Evolutionary conservation across 345 rosid genomes (phyloP).

Genomic region (Ceriops zippeliana): DNA sequence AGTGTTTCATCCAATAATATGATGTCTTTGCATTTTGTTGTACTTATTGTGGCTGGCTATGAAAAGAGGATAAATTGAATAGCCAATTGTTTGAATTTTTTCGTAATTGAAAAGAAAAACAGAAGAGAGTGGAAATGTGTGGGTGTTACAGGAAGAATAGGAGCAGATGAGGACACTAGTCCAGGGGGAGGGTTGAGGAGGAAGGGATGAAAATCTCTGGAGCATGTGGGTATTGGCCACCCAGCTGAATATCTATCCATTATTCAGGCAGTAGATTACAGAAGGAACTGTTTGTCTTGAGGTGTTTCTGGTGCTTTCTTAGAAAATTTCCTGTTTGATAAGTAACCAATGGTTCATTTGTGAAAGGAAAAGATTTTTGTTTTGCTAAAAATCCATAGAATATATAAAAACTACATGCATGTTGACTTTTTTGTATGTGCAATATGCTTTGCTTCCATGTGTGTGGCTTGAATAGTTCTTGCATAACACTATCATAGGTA

Average conservation of each 20-base stretch:
- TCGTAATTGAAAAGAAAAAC: too few relatives aligned
- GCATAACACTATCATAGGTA: background rate
- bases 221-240: background rate
- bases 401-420: background rate
- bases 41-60: too few relatives aligned
- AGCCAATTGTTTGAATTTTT: too few relatives aligned
- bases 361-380: background rate
- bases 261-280: background rate
- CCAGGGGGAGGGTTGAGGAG: background rate
- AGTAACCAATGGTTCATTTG: background rate
- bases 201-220: background rate
- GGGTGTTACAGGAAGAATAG: too few relatives aligned
- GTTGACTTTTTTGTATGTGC: conserved; percentile 1
- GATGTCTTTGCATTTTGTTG: too few relatives aligned
- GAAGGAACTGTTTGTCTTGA: background rate
- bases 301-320: background rate
- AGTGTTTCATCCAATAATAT: background rate
- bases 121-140: too few relatives aligned
- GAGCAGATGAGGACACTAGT: too few relatives aligned
- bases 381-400: background rate
- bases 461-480: background rate
- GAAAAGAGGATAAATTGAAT: too few relatives aligned
- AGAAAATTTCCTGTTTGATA: background rate
- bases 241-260: background rate
- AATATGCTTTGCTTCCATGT: conserved; percentile 12